Percentiles rank a stretch among this genome's conserved stretches.
These are phyloP conservation scores for Dendrobium huoshanense DNA, from an alignment of 106 monocot genomes.

Conservation along the genomic window DNA sequence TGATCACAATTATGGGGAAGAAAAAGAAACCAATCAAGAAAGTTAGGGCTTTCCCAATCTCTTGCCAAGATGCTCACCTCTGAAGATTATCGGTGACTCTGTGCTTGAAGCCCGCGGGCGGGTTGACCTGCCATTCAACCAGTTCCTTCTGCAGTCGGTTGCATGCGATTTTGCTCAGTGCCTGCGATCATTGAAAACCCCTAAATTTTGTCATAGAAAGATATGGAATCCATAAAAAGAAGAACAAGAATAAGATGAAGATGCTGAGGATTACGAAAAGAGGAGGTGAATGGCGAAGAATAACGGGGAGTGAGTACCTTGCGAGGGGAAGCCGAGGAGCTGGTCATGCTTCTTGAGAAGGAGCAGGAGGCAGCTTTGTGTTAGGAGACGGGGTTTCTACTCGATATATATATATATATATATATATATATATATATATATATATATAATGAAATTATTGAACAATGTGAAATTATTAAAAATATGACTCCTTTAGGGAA, in stretches of 20 bases:
- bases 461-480: too few species aligned
- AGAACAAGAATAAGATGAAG: not conserved
- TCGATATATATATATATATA: too few species aligned
- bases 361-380: not conserved
- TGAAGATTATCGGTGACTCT: conserved; percentile 50
- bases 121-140: conserved; percentile 61
- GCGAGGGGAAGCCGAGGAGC: conserved; percentile 38
- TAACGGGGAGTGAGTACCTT: conserved; percentile 10
- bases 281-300: not conserved
- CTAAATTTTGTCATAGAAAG: not conserved
- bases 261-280: not conserved
- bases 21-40: too few species aligned
- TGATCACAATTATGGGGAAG: not conserved
- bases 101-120: conserved; percentile 57
- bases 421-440: too few species aligned
- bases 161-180: conserved; percentile 58
- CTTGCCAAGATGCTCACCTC: conserved; percentile 16
- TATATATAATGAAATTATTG: too few species aligned
- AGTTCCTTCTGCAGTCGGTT: conserved; percentile 65
- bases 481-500: too few species aligned
- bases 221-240: not conserved
- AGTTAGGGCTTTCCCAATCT: not conserved
- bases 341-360: conserved; percentile 24
- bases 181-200: conserved; percentile 13
- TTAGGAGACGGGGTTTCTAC: not conserved